These are phyloP conservation scores for Globisporangium recalcitrans DNA, from an alignment of 352 stramenopile species.

Conservation along the genomic window DNA sequence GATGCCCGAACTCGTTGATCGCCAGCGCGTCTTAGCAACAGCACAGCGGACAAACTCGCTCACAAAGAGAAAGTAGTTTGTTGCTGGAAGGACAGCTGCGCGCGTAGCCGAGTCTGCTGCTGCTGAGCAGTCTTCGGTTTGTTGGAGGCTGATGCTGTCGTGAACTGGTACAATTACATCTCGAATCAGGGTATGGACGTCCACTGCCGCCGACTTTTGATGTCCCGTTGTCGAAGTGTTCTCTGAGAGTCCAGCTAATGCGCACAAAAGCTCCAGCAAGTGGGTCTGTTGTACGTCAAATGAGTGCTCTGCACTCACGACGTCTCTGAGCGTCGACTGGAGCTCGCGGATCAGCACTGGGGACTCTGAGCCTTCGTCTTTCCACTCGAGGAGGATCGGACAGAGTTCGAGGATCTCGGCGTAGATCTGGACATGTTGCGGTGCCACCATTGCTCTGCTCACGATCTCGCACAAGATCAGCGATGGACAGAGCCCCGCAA, in stretches of 20 bases:
- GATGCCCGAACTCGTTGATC: neutral
- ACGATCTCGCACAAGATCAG: slow-evolving; percentile 26
- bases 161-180: slow-evolving; percentile 12
- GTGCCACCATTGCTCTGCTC: slow-evolving; percentile 14
- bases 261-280: slow-evolving; percentile 21
- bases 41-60: slow-evolving; percentile 5
- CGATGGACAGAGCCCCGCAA: slow-evolving; percentile 28
- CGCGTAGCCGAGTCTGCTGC: neutral
- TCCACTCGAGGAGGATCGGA: slow-evolving; percentile 34
- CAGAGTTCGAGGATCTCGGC: slow-evolving; percentile 19
- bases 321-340: slow-evolving; percentile 17
- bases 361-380: neutral
- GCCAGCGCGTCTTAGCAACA: neutral
- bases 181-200: slow-evolving; percentile 5
- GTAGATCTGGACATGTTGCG: slow-evolving; percentile 24
- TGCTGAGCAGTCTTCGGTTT: too few relatives aligned
- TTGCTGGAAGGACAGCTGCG: neutral
- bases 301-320: slow-evolving; percentile 16
- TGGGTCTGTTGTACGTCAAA: slow-evolving; percentile 29
- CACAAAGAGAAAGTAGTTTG: slow-evolving; percentile 11
- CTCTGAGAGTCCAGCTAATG: slow-evolving; percentile 7
- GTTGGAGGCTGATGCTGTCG: neutral
- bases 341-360: slow-evolving; percentile 23
- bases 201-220: slow-evolving; percentile 13
- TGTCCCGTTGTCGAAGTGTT: neutral